phyloP scores from a whole-genome alignment of 2,329 filamentous ascomycete species.

The Ophiocordyceps sinensis region DNA sequence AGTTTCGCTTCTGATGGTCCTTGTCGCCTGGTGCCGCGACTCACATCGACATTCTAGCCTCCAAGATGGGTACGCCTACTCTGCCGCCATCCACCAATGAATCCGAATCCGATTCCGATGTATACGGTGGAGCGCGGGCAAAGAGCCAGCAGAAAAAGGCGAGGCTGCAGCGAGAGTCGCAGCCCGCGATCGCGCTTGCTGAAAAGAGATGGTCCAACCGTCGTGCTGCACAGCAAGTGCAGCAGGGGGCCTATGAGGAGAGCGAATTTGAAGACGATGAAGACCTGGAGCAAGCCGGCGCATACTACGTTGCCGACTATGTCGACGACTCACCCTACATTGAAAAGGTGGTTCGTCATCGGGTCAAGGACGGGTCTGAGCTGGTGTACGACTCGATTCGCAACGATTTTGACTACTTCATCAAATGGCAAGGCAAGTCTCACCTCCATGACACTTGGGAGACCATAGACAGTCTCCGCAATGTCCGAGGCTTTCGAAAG shows the following conservation, averaged over 20 bases:
- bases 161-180: constrained; percentile 54
- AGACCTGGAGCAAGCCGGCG: constrained; percentile 40
- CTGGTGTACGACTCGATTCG: constrained; percentile 40
- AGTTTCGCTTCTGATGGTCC: constrained; percentile 11
- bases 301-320: constrained; percentile 53
- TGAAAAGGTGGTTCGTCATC: constrained; percentile 81
- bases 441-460: constrained; percentile 97
- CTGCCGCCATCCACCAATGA: constrained; percentile 40
- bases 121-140: constrained; percentile 63
- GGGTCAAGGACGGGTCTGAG: constrained; percentile 54
- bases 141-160: constrained; percentile 62
- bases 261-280: constrained; percentile 52
- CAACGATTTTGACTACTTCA: constrained; percentile 77
- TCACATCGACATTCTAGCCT: constrained; percentile 26
- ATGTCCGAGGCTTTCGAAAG: constrained; percentile 73
- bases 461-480: constrained; percentile 55
- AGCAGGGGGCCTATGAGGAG: constrained; percentile 49
- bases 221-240: constrained; percentile 63
- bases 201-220: constrained; percentile 89
- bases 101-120: constrained; percentile 59
- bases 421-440: constrained; percentile 95
- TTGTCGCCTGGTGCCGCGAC: not conserved
- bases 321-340: constrained; percentile 76
- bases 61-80: constrained; percentile 43
- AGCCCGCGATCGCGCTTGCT: constrained; percentile 49